Conservation (phyloP, 176 grass and related monocot genomes). For the Neostapfia colusana region DNA sequence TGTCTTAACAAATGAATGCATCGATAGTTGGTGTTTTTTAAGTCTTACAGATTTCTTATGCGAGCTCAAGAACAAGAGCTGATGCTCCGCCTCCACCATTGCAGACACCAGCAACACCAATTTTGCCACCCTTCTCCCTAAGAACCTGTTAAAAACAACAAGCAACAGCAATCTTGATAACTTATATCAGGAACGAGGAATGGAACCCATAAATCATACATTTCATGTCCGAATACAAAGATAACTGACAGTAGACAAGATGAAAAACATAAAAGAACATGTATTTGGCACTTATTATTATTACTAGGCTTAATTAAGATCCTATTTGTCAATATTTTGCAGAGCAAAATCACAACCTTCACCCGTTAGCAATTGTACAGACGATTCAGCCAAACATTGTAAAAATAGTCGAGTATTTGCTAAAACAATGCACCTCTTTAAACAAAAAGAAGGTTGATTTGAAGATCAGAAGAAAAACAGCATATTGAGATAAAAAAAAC, state of each 20-base stretch:
- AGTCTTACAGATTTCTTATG: conserved; percentile 44
- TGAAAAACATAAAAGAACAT: background rate
- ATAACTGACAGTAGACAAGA: background rate
- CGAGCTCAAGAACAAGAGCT: conserved; percentile 68
- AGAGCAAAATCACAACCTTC: background rate
- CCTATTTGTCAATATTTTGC: background rate
- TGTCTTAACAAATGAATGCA: background rate
- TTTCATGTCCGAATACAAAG: background rate
- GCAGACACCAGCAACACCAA: conserved; percentile 85
- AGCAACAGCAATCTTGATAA: background rate
- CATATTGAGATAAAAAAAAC: conserved; percentile 23
- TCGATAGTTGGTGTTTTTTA: background rate
- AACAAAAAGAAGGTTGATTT: background rate
- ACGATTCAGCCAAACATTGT: background rate
- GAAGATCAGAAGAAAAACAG: conserved; percentile 10
- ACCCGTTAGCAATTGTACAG: background rate
- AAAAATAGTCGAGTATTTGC: background rate
- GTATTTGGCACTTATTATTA: background rate
- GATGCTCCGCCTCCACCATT: conserved; percentile 93
- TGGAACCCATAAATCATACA: background rate
- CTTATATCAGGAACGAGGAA: background rate
- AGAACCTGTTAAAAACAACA: conserved; percentile 55
- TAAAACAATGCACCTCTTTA: background rate
- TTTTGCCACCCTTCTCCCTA: conserved; percentile 60
- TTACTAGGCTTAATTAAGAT: conserved; percentile 3